These are phyloP conservation scores for Penicillium sp. DNA, from an alignment of 2,329 filamentous ascomycete genomes.

Conservation along the genomic window DNA sequence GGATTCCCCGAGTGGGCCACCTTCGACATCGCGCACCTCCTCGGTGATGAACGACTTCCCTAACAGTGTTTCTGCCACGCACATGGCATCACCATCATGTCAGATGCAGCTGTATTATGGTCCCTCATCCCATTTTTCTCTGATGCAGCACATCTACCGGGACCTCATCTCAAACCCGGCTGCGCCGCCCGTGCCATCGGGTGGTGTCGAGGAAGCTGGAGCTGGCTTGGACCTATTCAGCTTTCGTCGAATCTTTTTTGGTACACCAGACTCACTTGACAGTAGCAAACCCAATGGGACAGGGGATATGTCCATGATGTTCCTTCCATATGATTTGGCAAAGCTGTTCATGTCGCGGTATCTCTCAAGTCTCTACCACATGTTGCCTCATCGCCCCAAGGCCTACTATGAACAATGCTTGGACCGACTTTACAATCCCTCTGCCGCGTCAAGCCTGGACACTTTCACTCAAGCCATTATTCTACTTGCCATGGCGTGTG, in stretches of 20 bases:
- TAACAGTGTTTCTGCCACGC: slow-evolving; percentile 51
- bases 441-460: slow-evolving; percentile 35
- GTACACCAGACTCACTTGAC: slow-evolving; percentile 42
- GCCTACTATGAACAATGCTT: slow-evolving; percentile 39
- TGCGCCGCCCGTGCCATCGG: slow-evolving; percentile 23
- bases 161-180: slow-evolving; percentile 30
- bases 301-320: slow-evolving; percentile 33
- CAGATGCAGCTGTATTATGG: slow-evolving; percentile 51
- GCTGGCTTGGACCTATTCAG: slow-evolving; percentile 43
- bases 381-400: slow-evolving; percentile 40
- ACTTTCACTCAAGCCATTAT: slow-evolving; percentile 41
- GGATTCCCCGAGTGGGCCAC: slow-evolving; percentile 18
- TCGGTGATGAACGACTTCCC: slow-evolving; percentile 34
- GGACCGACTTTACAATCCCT: slow-evolving; percentile 37
- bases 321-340: slow-evolving; percentile 44
- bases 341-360: slow-evolving; percentile 43
- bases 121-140: slow-evolving; percentile 50
- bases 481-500: slow-evolving; percentile 41
- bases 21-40: slow-evolving; percentile 17
- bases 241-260: slow-evolving; percentile 42
- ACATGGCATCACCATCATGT: slow-evolving; percentile 49
- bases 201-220: slow-evolving; percentile 40
- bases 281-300: slow-evolving; percentile 23
- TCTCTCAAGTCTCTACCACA: slow-evolving; percentile 44
- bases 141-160: slow-evolving; percentile 44